Evolutionary conservation across 768 basidiomycete genomes (phyloP).

Genomic region (Panaeolus cyanescens): DNA sequence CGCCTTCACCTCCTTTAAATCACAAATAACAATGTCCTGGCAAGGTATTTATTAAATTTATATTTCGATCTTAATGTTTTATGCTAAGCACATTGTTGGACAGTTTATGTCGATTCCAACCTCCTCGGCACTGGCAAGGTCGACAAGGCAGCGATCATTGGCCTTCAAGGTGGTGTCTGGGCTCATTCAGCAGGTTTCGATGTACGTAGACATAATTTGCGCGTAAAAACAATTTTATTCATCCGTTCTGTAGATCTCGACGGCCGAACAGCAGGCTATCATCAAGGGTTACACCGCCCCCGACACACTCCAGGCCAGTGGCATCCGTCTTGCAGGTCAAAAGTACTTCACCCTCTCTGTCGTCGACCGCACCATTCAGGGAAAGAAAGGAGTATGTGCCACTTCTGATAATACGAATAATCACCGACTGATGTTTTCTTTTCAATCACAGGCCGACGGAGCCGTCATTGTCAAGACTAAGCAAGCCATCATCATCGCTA

Average conservation of each 20-base stretch:
- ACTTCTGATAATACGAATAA: not conserved
- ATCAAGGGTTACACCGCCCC: constrained; percentile 46
- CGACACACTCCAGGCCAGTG: constrained; percentile 46
- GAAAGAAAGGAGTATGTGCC: constrained; percentile 73
- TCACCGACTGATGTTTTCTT: not conserved
- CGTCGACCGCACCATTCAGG: constrained; percentile 57
- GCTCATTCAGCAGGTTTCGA: constrained; percentile 59
- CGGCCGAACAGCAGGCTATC: constrained; percentile 65
- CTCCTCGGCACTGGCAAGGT: constrained; percentile 77
- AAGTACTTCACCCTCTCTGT: constrained; percentile 77
- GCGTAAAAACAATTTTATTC: not conserved
- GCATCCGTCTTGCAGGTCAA: constrained; percentile 62
- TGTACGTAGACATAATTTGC: constrained; percentile 37
- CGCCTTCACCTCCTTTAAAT: not conserved
- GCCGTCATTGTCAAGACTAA: constrained; percentile 76
- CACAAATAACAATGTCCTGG: constrained; percentile 60
- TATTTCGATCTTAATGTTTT: not conserved
- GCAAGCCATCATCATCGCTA: constrained; percentile 81
- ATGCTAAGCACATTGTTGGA: constrained; percentile 4
- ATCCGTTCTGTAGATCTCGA: constrained; percentile 48
- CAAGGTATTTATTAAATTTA: constrained; percentile 46
- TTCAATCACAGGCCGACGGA: constrained; percentile 65
- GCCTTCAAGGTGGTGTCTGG: constrained; percentile 78
- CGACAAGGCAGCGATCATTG: constrained; percentile 76
- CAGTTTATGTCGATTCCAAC: constrained; percentile 83